Percentiles rank a stretch among this genome's conserved stretches.
Conservation (phyloP, 768 basidiomycete species). For the Epithele typhae region DNA sequence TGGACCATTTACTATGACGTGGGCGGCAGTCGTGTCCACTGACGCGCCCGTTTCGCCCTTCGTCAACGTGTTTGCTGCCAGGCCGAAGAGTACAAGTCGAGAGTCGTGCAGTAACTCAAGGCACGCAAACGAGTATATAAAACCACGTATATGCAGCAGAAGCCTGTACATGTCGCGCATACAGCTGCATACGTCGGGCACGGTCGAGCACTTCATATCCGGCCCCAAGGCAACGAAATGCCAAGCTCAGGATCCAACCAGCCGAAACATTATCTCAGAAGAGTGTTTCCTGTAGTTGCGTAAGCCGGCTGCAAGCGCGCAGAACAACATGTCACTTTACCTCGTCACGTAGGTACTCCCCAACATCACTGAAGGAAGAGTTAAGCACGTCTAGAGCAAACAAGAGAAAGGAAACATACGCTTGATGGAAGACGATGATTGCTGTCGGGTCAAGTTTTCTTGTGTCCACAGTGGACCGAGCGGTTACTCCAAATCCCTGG, state of each 20-base stretch:
- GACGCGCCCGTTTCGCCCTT: no score
- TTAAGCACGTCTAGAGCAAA: conserved; percentile 2
- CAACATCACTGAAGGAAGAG: conserved; percentile 69
- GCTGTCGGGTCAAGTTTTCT: conserved; percentile 95
- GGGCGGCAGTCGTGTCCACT: conserved; percentile 14
- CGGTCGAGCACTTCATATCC: conserved; percentile 45
- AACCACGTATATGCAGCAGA: no score
- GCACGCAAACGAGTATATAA: no score
- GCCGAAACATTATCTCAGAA: conserved; percentile 39
- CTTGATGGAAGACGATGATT: conserved; percentile 98
- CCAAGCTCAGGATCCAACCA: background rate
- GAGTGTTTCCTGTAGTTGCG: conserved; percentile 59
- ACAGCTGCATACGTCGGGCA: no score
- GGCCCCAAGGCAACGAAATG: conserved; percentile 15
- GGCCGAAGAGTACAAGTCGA: no score
- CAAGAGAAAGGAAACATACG: conserved; percentile 46
- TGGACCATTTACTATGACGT: conserved; percentile 8
- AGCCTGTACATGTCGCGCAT: no score
- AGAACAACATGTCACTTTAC: conserved; percentile 35
- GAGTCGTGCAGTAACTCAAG: no score
- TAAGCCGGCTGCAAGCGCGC: background rate
- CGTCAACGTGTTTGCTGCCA: no score
- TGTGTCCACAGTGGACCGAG: conserved; percentile 92
- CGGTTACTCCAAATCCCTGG: conserved; percentile 98
- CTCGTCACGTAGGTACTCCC: conserved; percentile 97